These are phyloP conservation scores for Nymphaea colorata DNA, from an alignment of 164 flowering plant species.

Conservation along the genomic window DNA sequence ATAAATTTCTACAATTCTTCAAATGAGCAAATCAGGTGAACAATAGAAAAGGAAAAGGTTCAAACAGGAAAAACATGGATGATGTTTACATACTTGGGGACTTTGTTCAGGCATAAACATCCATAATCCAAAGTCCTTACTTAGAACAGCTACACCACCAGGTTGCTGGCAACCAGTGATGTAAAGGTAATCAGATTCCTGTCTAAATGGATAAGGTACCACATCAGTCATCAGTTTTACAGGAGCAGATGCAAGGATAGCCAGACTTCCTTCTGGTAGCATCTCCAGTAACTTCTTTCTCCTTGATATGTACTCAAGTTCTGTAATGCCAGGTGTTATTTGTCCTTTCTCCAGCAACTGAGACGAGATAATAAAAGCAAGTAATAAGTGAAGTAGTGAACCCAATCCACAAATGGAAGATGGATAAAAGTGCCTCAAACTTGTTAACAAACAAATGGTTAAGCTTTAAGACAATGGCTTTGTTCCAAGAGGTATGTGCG, in stretches of 20 bases:
- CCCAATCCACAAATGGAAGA: too few species aligned
- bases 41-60: too few species aligned
- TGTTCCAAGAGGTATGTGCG: too few species aligned
- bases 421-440: too few species aligned
- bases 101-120: slow-evolving; percentile 94
- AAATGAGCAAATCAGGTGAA: too few species aligned
- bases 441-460: too few species aligned
- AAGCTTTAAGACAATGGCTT: too few species aligned
- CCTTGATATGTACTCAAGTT: slow-evolving; percentile 60
- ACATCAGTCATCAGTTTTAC: slow-evolving; percentile 98
- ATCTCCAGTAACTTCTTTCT: slow-evolving; percentile 63
- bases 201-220: slow-evolving; percentile 82
- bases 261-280: slow-evolving; percentile 72
- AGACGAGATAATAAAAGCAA: background rate
- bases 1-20: too few species aligned
- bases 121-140: slow-evolving; percentile 82
- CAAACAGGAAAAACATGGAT: background rate
- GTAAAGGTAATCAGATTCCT: slow-evolving; percentile 79
- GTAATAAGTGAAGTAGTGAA: too few species aligned
- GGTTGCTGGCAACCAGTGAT: slow-evolving; percentile 97
- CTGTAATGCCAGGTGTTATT: slow-evolving; percentile 69
- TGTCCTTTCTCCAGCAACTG: slow-evolving; percentile 75
- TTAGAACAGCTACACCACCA: slow-evolving; percentile 83
- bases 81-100: slow-evolving; percentile 38
- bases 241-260: slow-evolving; percentile 87